These are phyloP conservation scores for Aspergillus felis DNA, from an alignment of 2,329 filamentous ascomycete species.

Conservation along the genomic window DNA sequence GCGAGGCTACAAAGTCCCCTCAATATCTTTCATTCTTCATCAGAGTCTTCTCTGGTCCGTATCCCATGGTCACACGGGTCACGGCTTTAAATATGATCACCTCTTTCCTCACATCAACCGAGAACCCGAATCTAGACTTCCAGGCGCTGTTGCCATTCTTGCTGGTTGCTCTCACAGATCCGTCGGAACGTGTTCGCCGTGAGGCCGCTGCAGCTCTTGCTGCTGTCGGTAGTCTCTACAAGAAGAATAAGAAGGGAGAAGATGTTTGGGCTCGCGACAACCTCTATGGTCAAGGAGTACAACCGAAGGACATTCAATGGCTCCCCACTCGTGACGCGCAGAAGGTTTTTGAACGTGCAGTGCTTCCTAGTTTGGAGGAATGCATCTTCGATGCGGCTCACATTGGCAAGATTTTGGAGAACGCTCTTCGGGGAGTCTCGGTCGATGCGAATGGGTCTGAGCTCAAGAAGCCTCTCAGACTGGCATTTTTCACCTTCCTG, in stretches of 20 bases:
- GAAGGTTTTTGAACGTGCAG: conserved; percentile 60
- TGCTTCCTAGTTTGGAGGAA: conserved; percentile 79
- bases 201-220: conserved; percentile 67
- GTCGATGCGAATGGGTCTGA: conserved; percentile 46
- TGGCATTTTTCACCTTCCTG: conserved; percentile 66
- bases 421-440: conserved; percentile 52
- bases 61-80: conserved; percentile 64
- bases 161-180: conserved; percentile 69
- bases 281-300: conserved; percentile 60
- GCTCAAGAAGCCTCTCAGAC: conserved; percentile 60
- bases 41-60: conserved; percentile 68
- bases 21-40: conserved; percentile 74
- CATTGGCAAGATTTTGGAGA: conserved; percentile 61
- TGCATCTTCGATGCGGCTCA: conserved; percentile 75
- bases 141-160: conserved; percentile 82
- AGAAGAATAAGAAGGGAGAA: conserved; percentile 42
- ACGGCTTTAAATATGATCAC: conserved; percentile 66
- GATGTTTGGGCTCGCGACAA: conserved; percentile 57
- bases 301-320: conserved; percentile 50
- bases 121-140: conserved; percentile 57
- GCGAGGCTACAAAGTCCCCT: conserved; percentile 53
- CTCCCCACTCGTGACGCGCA: conserved; percentile 56
- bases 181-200: conserved; percentile 70
- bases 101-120: conserved; percentile 49
- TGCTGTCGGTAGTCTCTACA: conserved; percentile 52